Evolutionary conservation across 768 basidiomycete species (phyloP), one percentile per base, ranked within the genome.

Genomic region (Chalciporus sphaerocephalus): DNA sequence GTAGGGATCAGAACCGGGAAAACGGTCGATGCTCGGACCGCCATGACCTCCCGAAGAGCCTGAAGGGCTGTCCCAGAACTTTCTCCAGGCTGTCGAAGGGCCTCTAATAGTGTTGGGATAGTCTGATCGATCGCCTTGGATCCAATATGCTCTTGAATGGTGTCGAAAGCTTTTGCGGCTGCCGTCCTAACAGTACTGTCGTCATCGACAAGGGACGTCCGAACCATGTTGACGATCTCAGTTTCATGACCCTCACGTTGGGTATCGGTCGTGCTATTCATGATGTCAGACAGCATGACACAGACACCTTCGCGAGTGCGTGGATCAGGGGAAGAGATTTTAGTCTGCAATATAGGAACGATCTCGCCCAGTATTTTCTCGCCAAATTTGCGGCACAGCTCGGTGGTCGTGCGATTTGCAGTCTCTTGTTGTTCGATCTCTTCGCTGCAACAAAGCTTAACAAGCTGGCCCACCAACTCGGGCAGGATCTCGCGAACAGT

Each of bases 1-100:
- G 93, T 95, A 0, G 94, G 96, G 47, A 99, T 91, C 45, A 98
- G 73, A 16, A 97, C 89, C 0, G 96, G 96, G 89, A 98, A 98
- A 30, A 98, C 93, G 9, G 89, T 92, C 32, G 85, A 77, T 12
- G 95, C 91, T 30, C 94, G 91, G 55, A 97, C 92, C 53, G 78
- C 83, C 89, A 95, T 95, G 54, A 98, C 92, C 71, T 98, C 95
- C 45, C 77, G 83, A 30, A 98, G 71, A 0, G 96, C 96, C 59
- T 93, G 85, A 27, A 98, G 72, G 10, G 96, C 95, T 13, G 95
- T 97, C 9, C 92, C 93, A n/a, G 95, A 95, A 16, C 87, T 81
- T 56, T 85, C 87, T 5, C 94, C 94, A 12, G 93, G 92, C 64
- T 92, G 88, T 15, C 91, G 84, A 27, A 98, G 83, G 2, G 95